Conservation (phyloP, 2,329 filamentous ascomycete species). For the Fusarium sterilihyphosum region DNA sequence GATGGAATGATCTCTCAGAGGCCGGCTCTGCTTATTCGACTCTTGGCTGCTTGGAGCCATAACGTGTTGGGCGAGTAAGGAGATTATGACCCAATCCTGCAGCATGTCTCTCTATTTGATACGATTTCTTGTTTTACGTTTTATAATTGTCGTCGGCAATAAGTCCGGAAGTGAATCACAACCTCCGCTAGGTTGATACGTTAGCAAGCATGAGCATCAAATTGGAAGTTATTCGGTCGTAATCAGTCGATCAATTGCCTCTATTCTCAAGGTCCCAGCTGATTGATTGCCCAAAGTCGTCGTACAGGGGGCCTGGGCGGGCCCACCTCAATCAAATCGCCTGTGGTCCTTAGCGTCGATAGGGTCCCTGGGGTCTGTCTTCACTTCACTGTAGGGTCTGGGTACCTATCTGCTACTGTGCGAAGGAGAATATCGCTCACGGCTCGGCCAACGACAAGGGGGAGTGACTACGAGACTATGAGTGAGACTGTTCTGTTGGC, state of each 20-base stretch:
- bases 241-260: slow-evolving; percentile 44
- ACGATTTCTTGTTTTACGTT: slow-evolving; percentile 26
- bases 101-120: slow-evolving; percentile 14
- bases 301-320: slow-evolving; percentile 21
- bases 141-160: background rate
- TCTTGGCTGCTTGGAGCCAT: slow-evolving; percentile 21
- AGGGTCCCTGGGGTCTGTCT: slow-evolving; percentile 7
- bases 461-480: background rate
- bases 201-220: slow-evolving; percentile 25
- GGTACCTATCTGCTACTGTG: slow-evolving; percentile 22
- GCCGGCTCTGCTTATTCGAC: slow-evolving; percentile 34
- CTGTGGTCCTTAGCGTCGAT: slow-evolving; percentile 35
- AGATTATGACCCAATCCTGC: slow-evolving; percentile 26
- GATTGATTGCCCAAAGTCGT: slow-evolving; percentile 39
- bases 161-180: slow-evolving; percentile 23
- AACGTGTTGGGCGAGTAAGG: slow-evolving; percentile 8
- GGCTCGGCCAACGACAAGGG: slow-evolving; percentile 24
- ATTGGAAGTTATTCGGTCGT: slow-evolving; percentile 29
- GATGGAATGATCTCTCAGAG: slow-evolving; percentile 26
- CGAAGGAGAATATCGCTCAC: slow-evolving; percentile 21
- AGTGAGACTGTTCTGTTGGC: slow-evolving; percentile 11
- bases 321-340: slow-evolving; percentile 25
- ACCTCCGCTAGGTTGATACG: slow-evolving; percentile 23
- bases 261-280: slow-evolving; percentile 25
- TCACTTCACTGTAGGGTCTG: background rate